Base-by-base conservation (phyloP, 257 asterid genomes). In the Mentha longifolia region DNA sequence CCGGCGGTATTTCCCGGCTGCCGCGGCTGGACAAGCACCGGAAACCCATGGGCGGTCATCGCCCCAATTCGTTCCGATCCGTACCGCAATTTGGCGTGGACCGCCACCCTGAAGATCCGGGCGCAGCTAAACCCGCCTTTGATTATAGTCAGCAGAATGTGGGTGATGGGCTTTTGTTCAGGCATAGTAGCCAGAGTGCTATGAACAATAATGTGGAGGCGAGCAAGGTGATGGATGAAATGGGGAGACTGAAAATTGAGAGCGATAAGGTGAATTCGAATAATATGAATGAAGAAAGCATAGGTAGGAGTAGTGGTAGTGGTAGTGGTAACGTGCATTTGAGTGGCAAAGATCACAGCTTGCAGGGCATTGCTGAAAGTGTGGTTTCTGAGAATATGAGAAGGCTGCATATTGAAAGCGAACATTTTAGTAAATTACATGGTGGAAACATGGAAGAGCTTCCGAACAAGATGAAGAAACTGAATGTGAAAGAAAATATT, bases 21-120 rank as follows among this genome's bases (percentile, higher is more conserved):
- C 84, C 96, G 51, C 86, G 99, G 52, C 61, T 89, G 39, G 75
- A 74, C 45, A 89, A 90, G 82, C 87, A 79, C 41, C 88, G 91
- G 79, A 91, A 87, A 79, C 82, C 92, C 65, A 67, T 73, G 74
- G 56, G 82, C 9, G 82, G 87, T 51, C 79, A 79, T 43, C 83
- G 84, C 11, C 79, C 85, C 62, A 86, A 78, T 79, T 72, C 85
- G 30, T 78, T 81, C 28, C 79, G 82, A 59, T 64, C 88, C 63
- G 78, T 59, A 10, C 65, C 81, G 14, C 78, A 70, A 9, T 7
- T 46, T 35, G 85, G 79, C 30, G 52, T 52, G 11, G 77, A 61
- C 33, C 39, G 68, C 45, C 84, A 75, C 8, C 43, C 20, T 47
- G 79, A 60, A 39, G 83, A 65, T 71, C 60, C 77, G 56, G 83